These are phyloP conservation scores for Clonostachys sp. DNA, from an alignment of 2,329 filamentous ascomycete species.

Conservation along the genomic window DNA sequence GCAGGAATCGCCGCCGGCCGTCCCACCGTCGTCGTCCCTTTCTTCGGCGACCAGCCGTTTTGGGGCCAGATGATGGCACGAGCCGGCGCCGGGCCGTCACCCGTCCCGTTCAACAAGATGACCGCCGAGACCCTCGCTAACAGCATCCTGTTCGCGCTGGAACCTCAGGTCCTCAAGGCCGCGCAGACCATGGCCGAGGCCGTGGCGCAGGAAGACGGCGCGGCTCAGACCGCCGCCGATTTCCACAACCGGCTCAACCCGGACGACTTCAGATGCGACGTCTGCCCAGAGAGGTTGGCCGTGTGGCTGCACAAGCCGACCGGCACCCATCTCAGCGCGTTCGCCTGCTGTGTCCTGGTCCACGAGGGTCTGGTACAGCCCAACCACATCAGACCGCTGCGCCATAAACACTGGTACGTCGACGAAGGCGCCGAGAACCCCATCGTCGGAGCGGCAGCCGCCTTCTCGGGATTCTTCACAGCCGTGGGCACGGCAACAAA, in stretches of 20 bases:
- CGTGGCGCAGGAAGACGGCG: constrained; percentile 1
- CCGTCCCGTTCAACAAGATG: constrained; percentile 27
- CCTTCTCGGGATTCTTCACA: too few species aligned
- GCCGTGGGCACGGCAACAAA: too few species aligned
- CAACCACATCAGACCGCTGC: too few species aligned
- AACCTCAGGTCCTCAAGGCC: constrained; percentile 13
- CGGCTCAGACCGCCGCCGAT: constrained; percentile 23
- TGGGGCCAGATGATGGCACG: constrained; percentile 34
- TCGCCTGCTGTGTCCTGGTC: too few species aligned
- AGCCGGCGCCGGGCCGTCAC: constrained; percentile 32
- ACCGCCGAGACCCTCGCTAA: constrained; percentile 24
- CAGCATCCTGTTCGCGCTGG: constrained; percentile 25
- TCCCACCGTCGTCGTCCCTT: constrained; percentile 62
- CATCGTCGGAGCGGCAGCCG: too few species aligned
- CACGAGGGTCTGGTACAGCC: too few species aligned
- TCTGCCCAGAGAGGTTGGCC: constrained; percentile 39
- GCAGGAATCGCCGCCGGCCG: constrained; percentile 54
- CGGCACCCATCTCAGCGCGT: too few species aligned
- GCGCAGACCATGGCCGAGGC: background rate
- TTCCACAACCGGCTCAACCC: constrained; percentile 30
- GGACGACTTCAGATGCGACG: constrained; percentile 23
- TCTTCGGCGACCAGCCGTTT: constrained; percentile 54
- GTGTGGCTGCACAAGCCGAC: constrained; percentile 10
- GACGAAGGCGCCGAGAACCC: too few species aligned
- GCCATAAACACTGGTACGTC: too few species aligned